Conservation (phyloP, 1,284 basidiomycete species). For the Malassezia dermatis region DNA sequence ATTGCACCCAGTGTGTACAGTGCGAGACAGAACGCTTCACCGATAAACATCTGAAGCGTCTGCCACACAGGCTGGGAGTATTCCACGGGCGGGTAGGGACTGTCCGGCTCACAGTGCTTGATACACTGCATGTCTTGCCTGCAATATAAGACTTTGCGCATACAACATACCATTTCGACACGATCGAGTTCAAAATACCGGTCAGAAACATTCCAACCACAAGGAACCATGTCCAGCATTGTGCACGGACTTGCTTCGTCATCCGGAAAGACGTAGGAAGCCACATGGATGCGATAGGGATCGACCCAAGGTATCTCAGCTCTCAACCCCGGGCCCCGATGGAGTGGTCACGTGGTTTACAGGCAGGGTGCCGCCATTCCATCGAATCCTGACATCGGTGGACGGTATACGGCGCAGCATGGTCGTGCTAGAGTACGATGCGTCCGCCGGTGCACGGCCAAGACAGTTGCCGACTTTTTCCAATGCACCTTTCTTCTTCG, state of each 20-base stretch:
- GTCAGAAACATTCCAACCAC: slow-evolving; percentile 53
- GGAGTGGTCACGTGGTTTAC: background rate
- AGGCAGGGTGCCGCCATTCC: background rate
- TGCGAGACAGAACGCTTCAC: slow-evolving; percentile 47
- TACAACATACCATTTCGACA: slow-evolving; percentile 35
- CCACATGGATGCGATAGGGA: background rate
- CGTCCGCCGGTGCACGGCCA: slow-evolving; percentile 18
- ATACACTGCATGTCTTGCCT: slow-evolving; percentile 50
- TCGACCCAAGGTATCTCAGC: background rate
- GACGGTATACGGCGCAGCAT: slow-evolving; percentile 13
- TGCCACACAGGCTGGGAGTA: slow-evolving; percentile 47
- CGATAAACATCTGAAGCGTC: slow-evolving; percentile 49
- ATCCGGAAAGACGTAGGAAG: background rate
- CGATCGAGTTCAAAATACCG: slow-evolving; percentile 48
- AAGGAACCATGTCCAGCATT: slow-evolving; percentile 31
- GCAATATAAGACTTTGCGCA: background rate
- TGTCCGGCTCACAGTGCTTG: slow-evolving; percentile 38
- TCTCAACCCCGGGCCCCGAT: background rate
- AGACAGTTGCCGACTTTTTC: slow-evolving; percentile 33
- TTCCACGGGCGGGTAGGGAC: slow-evolving; percentile 23
- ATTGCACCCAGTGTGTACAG: slow-evolving; percentile 18
- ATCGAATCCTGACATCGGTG: background rate
- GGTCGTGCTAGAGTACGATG: slow-evolving; percentile 42
- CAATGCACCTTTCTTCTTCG: slow-evolving; percentile 42
- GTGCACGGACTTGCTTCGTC: background rate